Evolutionary conservation across 768 basidiomycete genomes (phyloP).

Genomic region (Podaxis pistillaris): DNA sequence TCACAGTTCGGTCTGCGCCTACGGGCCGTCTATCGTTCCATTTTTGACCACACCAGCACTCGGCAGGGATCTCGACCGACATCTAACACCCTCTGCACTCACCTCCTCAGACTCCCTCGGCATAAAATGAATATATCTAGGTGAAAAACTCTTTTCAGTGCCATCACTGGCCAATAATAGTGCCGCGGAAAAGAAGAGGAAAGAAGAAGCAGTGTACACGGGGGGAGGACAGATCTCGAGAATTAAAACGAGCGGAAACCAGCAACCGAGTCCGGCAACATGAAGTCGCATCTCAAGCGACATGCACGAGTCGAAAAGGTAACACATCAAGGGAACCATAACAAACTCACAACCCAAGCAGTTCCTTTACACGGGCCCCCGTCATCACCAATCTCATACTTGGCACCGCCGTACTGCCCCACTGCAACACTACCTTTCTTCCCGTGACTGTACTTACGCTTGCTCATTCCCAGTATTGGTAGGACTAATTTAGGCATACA

Average conservation of each 20-base stretch:
- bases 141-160: neutral
- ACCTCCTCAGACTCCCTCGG: too few species aligned
- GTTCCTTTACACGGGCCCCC: constrained; percentile 7
- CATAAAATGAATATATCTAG: neutral
- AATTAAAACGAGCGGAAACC: neutral
- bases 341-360: neutral
- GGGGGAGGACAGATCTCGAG: neutral
- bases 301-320: neutral
- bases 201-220: neutral
- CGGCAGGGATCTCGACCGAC: too few species aligned
- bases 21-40: neutral
- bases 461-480: constrained; percentile 1
- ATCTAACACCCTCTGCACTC: too few species aligned
- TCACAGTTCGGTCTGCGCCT: neutral
- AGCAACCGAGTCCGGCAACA: neutral
- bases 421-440: neutral
- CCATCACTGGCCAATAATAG: neutral
- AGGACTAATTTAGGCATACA: neutral
- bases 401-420: neutral
- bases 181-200: neutral
- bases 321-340: neutral
- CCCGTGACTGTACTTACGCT: neutral
- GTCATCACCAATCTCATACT: constrained; percentile 4
- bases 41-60: neutral
- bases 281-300: neutral